A percentile compares a stretch with the other conserved stretches of the same genome.
Conservation (phyloP, 805 yeast species). For the Deakozyma indianensis region DNA sequence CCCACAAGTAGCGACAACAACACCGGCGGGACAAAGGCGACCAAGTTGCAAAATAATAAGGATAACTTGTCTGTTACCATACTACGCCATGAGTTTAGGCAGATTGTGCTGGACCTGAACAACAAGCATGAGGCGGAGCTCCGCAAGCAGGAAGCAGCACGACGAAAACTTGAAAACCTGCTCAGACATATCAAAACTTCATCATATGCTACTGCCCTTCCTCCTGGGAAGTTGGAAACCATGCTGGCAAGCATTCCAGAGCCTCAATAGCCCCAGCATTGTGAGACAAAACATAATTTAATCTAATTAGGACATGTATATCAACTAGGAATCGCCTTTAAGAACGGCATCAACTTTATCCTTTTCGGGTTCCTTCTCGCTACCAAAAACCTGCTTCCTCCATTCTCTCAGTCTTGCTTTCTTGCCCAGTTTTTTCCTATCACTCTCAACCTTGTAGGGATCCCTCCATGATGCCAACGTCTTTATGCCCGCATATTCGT, state of each 20-base stretch:
- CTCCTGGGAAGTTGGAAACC: slow-evolving; percentile 10
- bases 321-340: too few relatives aligned
- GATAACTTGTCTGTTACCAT: slow-evolving; percentile 5
- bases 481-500: slow-evolving; percentile 75
- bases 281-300: not conserved
- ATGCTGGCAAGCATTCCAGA: slow-evolving; percentile 2
- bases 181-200: slow-evolving; percentile 14
- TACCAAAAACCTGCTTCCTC: slow-evolving; percentile 70
- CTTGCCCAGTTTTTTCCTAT: slow-evolving; percentile 73
- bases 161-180: slow-evolving; percentile 9
- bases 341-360: slow-evolving; percentile 9
- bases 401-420: slow-evolving; percentile 73
- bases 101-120: slow-evolving; percentile 17
- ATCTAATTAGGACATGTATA: too few relatives aligned
- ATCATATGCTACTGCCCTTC: slow-evolving; percentile 11
- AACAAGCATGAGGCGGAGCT: slow-evolving; percentile 16
- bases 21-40: not conserved
- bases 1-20: not conserved
- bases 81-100: slow-evolving; percentile 22
- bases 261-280: not conserved
- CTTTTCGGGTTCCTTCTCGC: slow-evolving; percentile 30
- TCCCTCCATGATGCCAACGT: slow-evolving; percentile 89
- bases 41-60: not conserved
- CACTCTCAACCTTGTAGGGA: slow-evolving; percentile 54
- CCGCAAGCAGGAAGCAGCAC: slow-evolving; percentile 5